phyloP scores from a whole-genome alignment of 805 yeast species.

The Metschnikowia vanudenii region DNA sequence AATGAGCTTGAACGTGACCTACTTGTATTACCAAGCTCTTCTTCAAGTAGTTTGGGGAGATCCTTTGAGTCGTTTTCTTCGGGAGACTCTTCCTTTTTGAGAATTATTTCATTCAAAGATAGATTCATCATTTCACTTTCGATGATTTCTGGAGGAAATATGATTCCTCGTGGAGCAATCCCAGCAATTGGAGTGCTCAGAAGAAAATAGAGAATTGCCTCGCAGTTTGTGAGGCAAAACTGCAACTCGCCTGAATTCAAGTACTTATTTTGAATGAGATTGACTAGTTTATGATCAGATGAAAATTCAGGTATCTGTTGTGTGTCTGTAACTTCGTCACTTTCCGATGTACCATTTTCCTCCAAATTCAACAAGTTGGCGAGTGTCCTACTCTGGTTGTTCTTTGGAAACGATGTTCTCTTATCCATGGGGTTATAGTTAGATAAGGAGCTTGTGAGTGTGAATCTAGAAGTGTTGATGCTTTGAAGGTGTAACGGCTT shows the following conservation, averaged over 20 bases:
- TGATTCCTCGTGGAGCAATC: conserved; percentile 17
- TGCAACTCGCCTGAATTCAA: conserved; percentile 40
- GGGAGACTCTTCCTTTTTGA: conserved; percentile 5
- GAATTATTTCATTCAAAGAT: conserved; percentile 29
- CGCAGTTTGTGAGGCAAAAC: conserved; percentile 42
- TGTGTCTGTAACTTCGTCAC: not conserved
- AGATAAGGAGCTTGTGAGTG: conserved; percentile 13
- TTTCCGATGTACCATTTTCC: conserved; percentile 8
- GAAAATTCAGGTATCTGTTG: conserved; percentile 20
- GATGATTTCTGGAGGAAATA: conserved; percentile 10
- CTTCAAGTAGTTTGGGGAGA: conserved; percentile 7
- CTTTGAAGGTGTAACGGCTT: conserved; percentile 34
- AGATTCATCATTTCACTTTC: conserved; percentile 19
- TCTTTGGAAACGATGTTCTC: conserved; percentile 7
- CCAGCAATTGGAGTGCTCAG: conserved; percentile 36
- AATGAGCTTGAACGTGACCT: conserved; percentile 41
- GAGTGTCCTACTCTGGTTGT: conserved; percentile 22
- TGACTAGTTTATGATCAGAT: conserved; percentile 32
- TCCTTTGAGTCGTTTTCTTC: conserved; percentile 2
- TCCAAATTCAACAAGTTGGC: conserved; percentile 33
- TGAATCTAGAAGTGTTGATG: conserved; percentile 17
- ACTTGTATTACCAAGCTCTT: conserved; percentile 14
- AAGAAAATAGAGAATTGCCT: conserved; percentile 39
- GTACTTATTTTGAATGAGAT: conserved; percentile 25
- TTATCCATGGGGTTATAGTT: conserved; percentile 18